A percentile compares a stretch with the other conserved stretches of the same genome.
These are phyloP conservation scores for Yamadazyma scolyti DNA, from an alignment of 805 yeast species.

Conservation along the genomic window DNA sequence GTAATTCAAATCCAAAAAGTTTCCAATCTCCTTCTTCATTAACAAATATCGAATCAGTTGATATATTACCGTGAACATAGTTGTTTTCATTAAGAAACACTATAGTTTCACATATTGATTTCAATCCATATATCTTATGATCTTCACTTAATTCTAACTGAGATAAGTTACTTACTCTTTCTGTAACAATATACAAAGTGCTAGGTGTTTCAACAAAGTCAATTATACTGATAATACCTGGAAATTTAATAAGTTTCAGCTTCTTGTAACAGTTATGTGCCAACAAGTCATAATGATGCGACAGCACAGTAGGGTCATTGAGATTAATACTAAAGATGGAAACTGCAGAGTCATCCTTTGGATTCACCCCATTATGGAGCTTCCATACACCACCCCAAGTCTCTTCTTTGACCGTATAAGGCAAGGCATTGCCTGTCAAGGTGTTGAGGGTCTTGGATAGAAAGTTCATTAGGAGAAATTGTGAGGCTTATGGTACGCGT, in stretches of 20 bases:
- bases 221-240: slow-evolving; percentile 60
- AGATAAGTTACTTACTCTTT: slow-evolving; percentile 54
- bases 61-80: slow-evolving; percentile 63
- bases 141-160: slow-evolving; percentile 26
- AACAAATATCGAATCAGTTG: slow-evolving; percentile 56
- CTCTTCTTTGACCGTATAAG: slow-evolving; percentile 52
- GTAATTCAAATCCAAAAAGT: slow-evolving; percentile 74
- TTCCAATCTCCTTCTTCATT: slow-evolving; percentile 77
- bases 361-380: slow-evolving; percentile 54
- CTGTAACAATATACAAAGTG: slow-evolving; percentile 60
- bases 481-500: no score
- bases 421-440: slow-evolving; percentile 54
- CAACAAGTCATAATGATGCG: slow-evolving; percentile 19
- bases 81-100: slow-evolving; percentile 54
- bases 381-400: slow-evolving; percentile 51
- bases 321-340: slow-evolving; percentile 65
- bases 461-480: slow-evolving; percentile 69
- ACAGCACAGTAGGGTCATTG: slow-evolving; percentile 29
- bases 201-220: slow-evolving; percentile 65
- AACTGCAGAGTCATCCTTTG: slow-evolving; percentile 49
- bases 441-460: slow-evolving; percentile 59
- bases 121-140: slow-evolving; percentile 51
- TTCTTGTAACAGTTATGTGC: slow-evolving; percentile 39
- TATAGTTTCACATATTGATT: slow-evolving; percentile 51
- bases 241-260: slow-evolving; percentile 58